These are phyloP conservation scores for Boletus vermiculosoides DNA, from an alignment of 768 basidiomycete species.

Conservation along the genomic window DNA sequence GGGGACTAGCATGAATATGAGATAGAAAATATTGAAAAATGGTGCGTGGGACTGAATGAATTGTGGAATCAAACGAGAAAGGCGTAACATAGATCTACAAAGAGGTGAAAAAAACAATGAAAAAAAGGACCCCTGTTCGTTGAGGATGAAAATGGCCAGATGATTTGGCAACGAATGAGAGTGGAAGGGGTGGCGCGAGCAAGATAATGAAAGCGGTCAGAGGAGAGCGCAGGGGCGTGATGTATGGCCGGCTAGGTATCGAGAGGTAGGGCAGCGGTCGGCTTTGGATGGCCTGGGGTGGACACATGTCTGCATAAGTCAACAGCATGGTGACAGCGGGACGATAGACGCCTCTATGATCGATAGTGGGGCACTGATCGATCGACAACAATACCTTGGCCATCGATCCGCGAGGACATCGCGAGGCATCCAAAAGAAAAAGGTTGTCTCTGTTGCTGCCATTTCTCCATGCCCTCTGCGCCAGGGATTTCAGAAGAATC, in stretches of 20 bases:
- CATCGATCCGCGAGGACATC: constrained; percentile 17
- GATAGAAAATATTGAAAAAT: constrained; percentile 13
- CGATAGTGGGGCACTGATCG: constrained; percentile 8
- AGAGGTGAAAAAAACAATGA: background rate
- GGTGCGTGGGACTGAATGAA: background rate
- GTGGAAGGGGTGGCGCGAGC: background rate
- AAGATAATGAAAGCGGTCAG: background rate
- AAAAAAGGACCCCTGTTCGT: no score
- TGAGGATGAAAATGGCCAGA: background rate
- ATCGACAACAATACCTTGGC: constrained; percentile 1
- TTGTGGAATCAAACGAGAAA: background rate
- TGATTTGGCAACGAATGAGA: background rate
- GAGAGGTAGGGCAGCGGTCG: background rate
- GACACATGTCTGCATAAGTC: background rate
- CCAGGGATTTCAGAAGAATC: constrained; percentile 56
- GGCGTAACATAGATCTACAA: constrained; percentile 13
- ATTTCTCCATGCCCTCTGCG: background rate
- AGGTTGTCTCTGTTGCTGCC: background rate
- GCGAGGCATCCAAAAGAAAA: constrained; percentile 10
- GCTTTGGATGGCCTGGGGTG: background rate
- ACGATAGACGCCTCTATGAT: background rate
- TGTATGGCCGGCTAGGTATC: background rate
- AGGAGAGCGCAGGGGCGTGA: background rate
- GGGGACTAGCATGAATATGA: constrained; percentile 3
- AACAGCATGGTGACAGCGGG: background rate